Evolutionary conservation across 2,329 filamentous ascomycete species (phyloP), one percentile per base, ranked within the genome.

Genomic region (Geosmithia putterillii): DNA sequence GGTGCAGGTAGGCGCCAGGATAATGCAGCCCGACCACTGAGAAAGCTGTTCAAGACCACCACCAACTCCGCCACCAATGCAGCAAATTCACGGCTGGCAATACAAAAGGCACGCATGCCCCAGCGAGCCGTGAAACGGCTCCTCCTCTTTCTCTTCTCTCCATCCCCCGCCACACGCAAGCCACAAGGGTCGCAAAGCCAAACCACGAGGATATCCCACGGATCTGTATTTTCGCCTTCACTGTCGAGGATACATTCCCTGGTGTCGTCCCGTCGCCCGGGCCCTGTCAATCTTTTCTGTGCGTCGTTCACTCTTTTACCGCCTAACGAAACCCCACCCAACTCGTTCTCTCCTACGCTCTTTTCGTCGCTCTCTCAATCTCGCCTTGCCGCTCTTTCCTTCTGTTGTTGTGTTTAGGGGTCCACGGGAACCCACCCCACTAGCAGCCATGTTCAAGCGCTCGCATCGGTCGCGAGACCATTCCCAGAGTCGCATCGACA

Each of bases 371-470:
- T 74, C 70, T 69, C 67, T 32, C 64, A 23, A 47, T 37, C 51
- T 58, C 52, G 50, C 34, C 42, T 20, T 39, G 35, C 20, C 32
- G 38, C 45, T 43, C 37, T 18, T 40, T 40, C 35, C 8, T 40
- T 40, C 37, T 20, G 40, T 44, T 12, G 37, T 39, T 32, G 12
- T 37, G 14, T 28, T 14, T 38, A 32, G 28, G 28, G 23, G n/a
- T 43, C 14, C 15, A 15, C 14, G 18, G 28, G 34, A 22, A 34
- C 25, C 8, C 34, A 22, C 37, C 35, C 41, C 45, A 48, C 48
- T 62, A 63, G 62, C 62, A 61, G 59, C 61, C 65, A 95, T 95
- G 86, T 94, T 95, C 74, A 94, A 88, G 71, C 86, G 86, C 63
- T 89, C 88, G 59, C 89, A 92, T 69, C 74, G 81, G 63, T 81